A percentile compares a stretch with the other conserved stretches of the same genome.
Conservation (phyloP, 306 rosid species). For the Elaeagnus macrophylla region DNA sequence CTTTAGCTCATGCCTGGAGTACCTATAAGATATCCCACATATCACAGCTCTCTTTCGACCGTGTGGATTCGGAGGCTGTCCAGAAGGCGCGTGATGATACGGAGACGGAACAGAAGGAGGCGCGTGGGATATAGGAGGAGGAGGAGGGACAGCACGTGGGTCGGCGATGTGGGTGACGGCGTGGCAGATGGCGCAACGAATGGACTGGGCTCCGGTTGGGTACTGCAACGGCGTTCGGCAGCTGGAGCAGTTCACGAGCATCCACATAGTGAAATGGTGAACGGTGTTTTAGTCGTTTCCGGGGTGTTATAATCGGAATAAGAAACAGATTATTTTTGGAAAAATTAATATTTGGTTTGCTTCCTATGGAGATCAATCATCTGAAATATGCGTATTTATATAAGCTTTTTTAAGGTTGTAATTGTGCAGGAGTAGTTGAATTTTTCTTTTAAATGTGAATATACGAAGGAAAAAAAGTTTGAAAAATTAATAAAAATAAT, state of each 20-base stretch:
- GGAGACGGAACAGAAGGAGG: slow-evolving; percentile 37
- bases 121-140: slow-evolving; percentile 11
- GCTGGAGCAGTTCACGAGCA: slow-evolving; percentile 73
- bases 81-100: slow-evolving; percentile 52
- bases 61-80: slow-evolving; percentile 51
- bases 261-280: slow-evolving; percentile 16
- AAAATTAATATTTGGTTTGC: too few species aligned
- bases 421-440: too few species aligned
- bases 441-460: too few species aligned
- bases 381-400: too few species aligned
- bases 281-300: neutral
- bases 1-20: slow-evolving; percentile 80
- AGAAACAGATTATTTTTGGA: neutral
- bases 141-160: slow-evolving; percentile 47
- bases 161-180: slow-evolving; percentile 64
- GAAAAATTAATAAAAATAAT: too few species aligned
- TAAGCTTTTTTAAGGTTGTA: too few species aligned
- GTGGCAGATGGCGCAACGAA: slow-evolving; percentile 80
- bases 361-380: too few species aligned
- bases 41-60: slow-evolving; percentile 92
- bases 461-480: too few species aligned
- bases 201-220: slow-evolving; percentile 65
- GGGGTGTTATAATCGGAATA: slow-evolving; percentile 9
- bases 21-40: slow-evolving; percentile 69
- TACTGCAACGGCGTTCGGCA: slow-evolving; percentile 73